A percentile compares a stretch with the other conserved stretches of the same genome.
Evolutionary conservation across 768 basidiomycete species (phyloP).

Genomic region (Hericium erinaceus): DNA sequence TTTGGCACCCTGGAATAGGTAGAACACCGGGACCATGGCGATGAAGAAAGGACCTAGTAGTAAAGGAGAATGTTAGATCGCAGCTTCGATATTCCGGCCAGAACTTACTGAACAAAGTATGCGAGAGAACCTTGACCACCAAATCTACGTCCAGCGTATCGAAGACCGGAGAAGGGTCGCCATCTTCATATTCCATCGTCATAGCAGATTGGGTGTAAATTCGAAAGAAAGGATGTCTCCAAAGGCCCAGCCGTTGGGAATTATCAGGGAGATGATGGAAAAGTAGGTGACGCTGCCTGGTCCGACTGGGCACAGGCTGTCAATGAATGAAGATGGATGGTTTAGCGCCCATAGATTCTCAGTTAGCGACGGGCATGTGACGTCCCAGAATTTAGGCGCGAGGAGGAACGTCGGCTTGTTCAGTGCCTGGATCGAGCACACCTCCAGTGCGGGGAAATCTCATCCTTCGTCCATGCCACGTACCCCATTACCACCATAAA

Average conservation of each 20-base stretch:
- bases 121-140: slow-evolving; percentile 65
- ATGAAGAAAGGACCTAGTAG: slow-evolving; percentile 75
- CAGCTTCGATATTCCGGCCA: neutral
- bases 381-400: neutral
- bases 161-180: slow-evolving; percentile 35
- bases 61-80: neutral
- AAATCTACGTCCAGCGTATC: slow-evolving; percentile 72
- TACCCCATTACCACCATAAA: neutral
- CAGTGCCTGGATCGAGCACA: neutral
- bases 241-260: slow-evolving; percentile 3
- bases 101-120: slow-evolving; percentile 70
- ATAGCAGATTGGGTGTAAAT: neutral
- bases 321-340: too few relatives aligned
- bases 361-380: neutral
- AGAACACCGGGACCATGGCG: slow-evolving; percentile 70
- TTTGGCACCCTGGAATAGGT: slow-evolving; percentile 57
- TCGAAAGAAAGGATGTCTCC: neutral
- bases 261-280: neutral
- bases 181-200: neutral
- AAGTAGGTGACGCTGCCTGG: neutral
- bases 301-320: too few relatives aligned
- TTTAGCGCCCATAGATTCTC: too few relatives aligned
- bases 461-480: neutral
- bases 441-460: neutral
- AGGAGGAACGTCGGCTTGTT: neutral